Evolutionary conservation across 345 rosid species (phyloP).

Genomic region (Pistacia atlantica): DNA sequence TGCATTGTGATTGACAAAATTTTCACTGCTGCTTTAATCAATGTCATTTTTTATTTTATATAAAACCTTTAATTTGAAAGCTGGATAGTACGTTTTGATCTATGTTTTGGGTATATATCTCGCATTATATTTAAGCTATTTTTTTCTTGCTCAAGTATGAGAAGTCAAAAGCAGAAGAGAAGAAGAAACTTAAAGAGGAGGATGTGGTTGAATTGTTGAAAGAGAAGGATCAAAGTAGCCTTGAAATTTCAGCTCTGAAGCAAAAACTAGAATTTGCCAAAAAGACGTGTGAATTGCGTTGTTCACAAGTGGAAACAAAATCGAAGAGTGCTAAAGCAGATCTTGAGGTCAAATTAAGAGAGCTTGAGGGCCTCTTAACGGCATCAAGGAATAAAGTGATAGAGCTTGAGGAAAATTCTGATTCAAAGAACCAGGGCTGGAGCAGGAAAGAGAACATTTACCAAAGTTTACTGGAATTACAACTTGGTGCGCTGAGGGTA

Average conservation of each 20-base stretch:
- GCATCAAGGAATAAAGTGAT: conserved; percentile 22
- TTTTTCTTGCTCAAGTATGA: conserved; percentile 37
- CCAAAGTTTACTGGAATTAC: conserved; percentile 41
- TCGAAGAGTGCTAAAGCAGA: conserved; percentile 45
- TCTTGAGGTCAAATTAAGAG: conserved; percentile 47
- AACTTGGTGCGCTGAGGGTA: conserved; percentile 65
- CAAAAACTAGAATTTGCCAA: conserved; percentile 52
- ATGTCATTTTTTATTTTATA: background rate
- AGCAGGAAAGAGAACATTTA: conserved; percentile 50
- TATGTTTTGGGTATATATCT: background rate
- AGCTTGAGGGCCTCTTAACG: conserved; percentile 38
- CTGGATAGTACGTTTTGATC: conserved; percentile 6
- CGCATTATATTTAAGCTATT: background rate
- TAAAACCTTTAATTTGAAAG: background rate
- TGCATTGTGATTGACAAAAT: background rate
- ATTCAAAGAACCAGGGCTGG: conserved; percentile 49
- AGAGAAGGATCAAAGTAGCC: conserved; percentile 40
- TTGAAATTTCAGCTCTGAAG: conserved; percentile 38
- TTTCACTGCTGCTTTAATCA: background rate
- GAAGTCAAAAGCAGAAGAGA: conserved; percentile 49
- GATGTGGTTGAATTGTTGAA: conserved; percentile 30
- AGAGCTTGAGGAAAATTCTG: conserved; percentile 49
- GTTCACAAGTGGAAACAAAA: conserved; percentile 60
- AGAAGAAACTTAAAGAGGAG: conserved; percentile 46
- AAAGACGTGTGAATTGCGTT: conserved; percentile 45